A percentile compares a stretch with the other conserved stretches of the same genome.
phyloP scores from a whole-genome alignment of 1,139 yeast genomes.

The Yamadazyma atmosphaerica region DNA sequence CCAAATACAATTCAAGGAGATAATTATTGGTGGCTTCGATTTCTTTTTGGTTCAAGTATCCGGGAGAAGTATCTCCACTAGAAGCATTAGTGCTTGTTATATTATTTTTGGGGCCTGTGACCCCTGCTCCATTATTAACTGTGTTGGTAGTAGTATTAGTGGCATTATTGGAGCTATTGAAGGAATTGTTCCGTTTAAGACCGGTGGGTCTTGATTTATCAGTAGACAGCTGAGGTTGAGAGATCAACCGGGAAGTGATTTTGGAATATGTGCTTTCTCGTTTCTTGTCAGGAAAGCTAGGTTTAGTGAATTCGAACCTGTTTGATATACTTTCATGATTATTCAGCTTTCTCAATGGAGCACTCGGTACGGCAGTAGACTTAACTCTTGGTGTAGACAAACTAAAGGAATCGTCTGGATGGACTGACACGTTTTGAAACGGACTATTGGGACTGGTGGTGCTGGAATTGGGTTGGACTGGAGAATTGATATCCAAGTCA shows the following conservation, averaged over 20 bases:
- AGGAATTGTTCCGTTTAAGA: conserved; percentile 6
- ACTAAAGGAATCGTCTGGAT: conserved; percentile 26
- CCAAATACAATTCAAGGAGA: conserved; percentile 52
- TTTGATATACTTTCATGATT: conserved; percentile 16
- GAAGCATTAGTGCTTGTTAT: conserved; percentile 8
- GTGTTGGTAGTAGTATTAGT: no score
- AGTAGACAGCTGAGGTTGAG: conserved; percentile 37
- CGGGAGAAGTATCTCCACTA: conserved; percentile 7
- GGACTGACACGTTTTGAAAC: conserved; percentile 18
- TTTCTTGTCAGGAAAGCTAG: conserved; percentile 29
- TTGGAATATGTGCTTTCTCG: conserved; percentile 40
- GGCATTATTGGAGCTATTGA: conserved; percentile 9
- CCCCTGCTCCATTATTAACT: conserved; percentile 7
- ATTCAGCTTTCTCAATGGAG: conserved; percentile 51
- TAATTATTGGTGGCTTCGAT: conserved; percentile 44
- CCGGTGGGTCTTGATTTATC: conserved; percentile 1
- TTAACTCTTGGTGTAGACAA: conserved; percentile 52
- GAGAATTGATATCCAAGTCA: conserved; percentile 2
- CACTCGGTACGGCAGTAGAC: conserved; percentile 47
- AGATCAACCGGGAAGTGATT: conserved; percentile 54
- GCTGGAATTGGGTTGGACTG: conserved; percentile 11
- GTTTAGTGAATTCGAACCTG: conserved; percentile 37
- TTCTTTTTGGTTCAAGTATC: conserved; percentile 24
- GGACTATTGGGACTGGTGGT: conserved; percentile 7
- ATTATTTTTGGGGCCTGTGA: not conserved